Percentiles rank a stretch among this genome's conserved stretches.
Conservation (phyloP, 306 rosid genomes). For the Mimosa bimucronata region DNA sequence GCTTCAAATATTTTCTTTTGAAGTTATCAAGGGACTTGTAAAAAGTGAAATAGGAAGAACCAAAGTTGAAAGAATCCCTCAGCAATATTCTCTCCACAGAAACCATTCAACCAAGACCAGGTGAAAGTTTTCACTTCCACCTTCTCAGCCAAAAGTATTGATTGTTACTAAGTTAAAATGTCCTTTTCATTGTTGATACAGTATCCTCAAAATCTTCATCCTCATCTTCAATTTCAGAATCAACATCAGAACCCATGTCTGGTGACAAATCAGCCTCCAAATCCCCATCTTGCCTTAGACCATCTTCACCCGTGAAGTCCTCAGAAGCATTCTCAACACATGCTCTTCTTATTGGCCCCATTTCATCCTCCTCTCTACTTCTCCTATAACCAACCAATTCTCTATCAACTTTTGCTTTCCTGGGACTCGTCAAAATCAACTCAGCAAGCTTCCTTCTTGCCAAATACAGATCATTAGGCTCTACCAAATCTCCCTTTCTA, state of each 20-base stretch:
- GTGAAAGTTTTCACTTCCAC: not conserved
- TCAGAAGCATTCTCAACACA: conserved; percentile 47
- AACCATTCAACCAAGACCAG: not conserved
- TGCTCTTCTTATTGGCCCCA: conserved; percentile 46
- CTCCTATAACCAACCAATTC: conserved; percentile 66
- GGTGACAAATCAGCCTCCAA: conserved; percentile 43
- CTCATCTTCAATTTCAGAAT: conserved; percentile 46
- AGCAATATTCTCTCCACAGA: not conserved
- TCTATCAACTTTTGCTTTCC: conserved; percentile 66
- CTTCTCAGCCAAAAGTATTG: not conserved
- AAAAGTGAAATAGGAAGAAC: conserved; percentile 21
- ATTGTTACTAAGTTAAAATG: conserved; percentile 24
- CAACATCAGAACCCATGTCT: conserved; percentile 49
- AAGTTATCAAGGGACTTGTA: conserved; percentile 19
- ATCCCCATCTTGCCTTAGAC: conserved; percentile 32
- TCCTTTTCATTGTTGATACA: conserved; percentile 38
- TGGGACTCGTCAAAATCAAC: conserved; percentile 73
- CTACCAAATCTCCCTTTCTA: conserved; percentile 69
- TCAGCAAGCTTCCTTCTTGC: conserved; percentile 77
- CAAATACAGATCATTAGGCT: conserved; percentile 79
- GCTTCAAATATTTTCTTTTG: conserved; percentile 15
- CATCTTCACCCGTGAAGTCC: conserved; percentile 40
- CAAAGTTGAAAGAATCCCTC: conserved; percentile 1
- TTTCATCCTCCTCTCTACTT: conserved; percentile 63
- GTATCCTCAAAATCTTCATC: conserved; percentile 44